phyloP scores from a whole-genome alignment of 129 eudicot species.

The Helianthus tuberosus region DNA sequence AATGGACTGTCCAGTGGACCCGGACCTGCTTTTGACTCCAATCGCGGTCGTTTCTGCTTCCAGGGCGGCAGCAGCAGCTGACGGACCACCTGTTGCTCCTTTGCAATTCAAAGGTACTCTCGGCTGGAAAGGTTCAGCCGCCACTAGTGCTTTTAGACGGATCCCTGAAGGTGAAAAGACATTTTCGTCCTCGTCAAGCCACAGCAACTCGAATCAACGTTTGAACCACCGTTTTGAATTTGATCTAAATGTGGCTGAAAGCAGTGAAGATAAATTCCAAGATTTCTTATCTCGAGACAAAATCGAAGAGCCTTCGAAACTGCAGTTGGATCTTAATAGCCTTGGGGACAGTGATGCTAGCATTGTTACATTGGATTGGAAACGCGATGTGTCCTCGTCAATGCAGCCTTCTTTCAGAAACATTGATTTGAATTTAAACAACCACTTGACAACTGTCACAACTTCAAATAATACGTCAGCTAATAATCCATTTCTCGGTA shows the following conservation, averaged over 20 bases:
- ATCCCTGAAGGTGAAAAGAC: conserved; percentile 47
- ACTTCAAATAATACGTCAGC: conserved; percentile 40
- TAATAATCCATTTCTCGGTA: conserved; percentile 39
- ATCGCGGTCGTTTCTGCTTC: conserved; percentile 79
- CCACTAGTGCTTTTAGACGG: conserved; percentile 85
- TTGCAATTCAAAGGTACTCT: conserved; percentile 76
- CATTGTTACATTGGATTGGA: conserved; percentile 48
- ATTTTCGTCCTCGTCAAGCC: conserved; percentile 46
- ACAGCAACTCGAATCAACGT: conserved; percentile 44
- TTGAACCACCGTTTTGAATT: conserved; percentile 49
- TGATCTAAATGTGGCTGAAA: conserved; percentile 74
- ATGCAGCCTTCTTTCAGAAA: conserved; percentile 55
- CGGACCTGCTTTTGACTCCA: conserved; percentile 40
- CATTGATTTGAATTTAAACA: conserved; percentile 75
- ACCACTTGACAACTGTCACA: conserved; percentile 47
- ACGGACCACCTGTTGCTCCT: conserved; percentile 55
- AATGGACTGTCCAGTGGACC: conserved; percentile 29
- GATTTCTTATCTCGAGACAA: conserved; percentile 39
- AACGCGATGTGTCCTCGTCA: conserved; percentile 49
- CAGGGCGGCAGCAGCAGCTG: conserved; percentile 58
- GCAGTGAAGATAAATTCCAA: conserved; percentile 39
- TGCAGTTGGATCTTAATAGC: conserved; percentile 69
- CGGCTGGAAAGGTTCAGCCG: conserved; percentile 93
- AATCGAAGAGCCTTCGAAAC: conserved; percentile 42
- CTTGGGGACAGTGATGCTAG: conserved; percentile 53